Evolutionary conservation across 257 asterid species (phyloP).

Genomic region (Scutellaria baicalensis): DNA sequence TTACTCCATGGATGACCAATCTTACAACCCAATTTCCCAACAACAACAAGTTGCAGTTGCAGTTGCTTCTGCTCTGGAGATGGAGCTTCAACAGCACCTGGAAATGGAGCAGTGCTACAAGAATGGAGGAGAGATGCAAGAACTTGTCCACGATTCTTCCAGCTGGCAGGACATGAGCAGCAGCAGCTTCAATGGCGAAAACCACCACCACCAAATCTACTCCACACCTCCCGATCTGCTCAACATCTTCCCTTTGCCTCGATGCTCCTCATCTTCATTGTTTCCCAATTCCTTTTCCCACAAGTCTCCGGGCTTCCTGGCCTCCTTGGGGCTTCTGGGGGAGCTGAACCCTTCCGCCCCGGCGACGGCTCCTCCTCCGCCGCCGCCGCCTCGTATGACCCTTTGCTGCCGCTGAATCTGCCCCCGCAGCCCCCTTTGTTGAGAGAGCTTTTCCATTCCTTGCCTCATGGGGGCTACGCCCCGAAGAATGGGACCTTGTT

Average conservation of each 20-base stretch:
- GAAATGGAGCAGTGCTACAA: slow-evolving; percentile 41
- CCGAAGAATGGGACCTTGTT: slow-evolving; percentile 42
- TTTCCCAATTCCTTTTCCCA: slow-evolving; percentile 40
- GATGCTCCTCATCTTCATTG: slow-evolving; percentile 36
- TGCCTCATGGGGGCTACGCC: slow-evolving; percentile 46
- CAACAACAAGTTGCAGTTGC: slow-evolving; percentile 15
- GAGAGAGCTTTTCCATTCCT: slow-evolving; percentile 66
- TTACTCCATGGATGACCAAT: slow-evolving; percentile 39
- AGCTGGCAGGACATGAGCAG: slow-evolving; percentile 46
- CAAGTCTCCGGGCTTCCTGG: slow-evolving; percentile 37
- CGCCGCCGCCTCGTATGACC: slow-evolving; percentile 45
- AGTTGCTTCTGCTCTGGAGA: slow-evolving; percentile 43
- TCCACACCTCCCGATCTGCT: slow-evolving; percentile 52
- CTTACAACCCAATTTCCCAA: slow-evolving; percentile 17
- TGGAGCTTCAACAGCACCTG: slow-evolving; percentile 59
- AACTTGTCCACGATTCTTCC: slow-evolving; percentile 26
- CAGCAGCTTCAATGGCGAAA: slow-evolving; percentile 8
- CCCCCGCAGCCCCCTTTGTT: slow-evolving; percentile 77
- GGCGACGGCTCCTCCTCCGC: slow-evolving; percentile 16
- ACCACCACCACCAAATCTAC: slow-evolving; percentile 3
- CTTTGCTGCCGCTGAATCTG: slow-evolving; percentile 61
- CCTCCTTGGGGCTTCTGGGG: slow-evolving; percentile 66
- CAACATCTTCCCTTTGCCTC: slow-evolving; percentile 61
- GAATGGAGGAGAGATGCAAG: slow-evolving; percentile 22
- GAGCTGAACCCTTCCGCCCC: slow-evolving; percentile 28